These are phyloP conservation scores for Sherardia arvensis DNA, from an alignment of 257 asterid genomes.

Conservation along the genomic window DNA sequence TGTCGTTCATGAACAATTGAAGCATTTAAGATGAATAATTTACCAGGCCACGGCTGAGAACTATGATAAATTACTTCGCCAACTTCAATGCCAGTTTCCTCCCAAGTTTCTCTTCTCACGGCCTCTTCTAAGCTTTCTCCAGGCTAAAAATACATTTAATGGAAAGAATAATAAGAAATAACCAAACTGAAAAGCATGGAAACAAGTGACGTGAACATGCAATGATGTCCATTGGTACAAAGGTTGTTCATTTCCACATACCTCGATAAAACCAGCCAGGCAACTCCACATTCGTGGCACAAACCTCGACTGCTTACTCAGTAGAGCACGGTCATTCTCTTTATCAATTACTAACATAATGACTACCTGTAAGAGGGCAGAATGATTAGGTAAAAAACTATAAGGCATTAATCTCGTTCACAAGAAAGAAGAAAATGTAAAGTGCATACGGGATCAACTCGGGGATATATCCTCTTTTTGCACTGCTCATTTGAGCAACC, in stretches of 20 bases:
- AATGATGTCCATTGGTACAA: background rate
- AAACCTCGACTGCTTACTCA: slow-evolving; percentile 86
- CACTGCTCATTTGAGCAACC: slow-evolving; percentile 73
- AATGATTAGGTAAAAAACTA: slow-evolving; percentile 10
- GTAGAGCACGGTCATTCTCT: slow-evolving; percentile 71
- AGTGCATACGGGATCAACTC: slow-evolving; percentile 89
- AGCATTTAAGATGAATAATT: background rate
- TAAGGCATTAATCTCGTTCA: background rate
- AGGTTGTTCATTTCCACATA: slow-evolving; percentile 12
- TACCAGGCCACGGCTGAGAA: slow-evolving; percentile 99
- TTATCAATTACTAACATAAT: slow-evolving; percentile 92
- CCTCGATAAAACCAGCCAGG: slow-evolving; percentile 97
- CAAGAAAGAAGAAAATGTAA: slow-evolving; percentile 7
- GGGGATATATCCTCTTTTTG: slow-evolving; percentile 80
- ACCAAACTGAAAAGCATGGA: background rate
- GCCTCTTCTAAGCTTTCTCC: slow-evolving; percentile 99
- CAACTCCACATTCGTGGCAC: slow-evolving; percentile 99
- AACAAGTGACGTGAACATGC: too few relatives aligned
- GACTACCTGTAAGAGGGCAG: slow-evolving; percentile 52
- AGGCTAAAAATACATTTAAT: slow-evolving; percentile 41
- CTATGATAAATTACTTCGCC: slow-evolving; percentile 91
- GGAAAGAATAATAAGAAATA: background rate
- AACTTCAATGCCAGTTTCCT: slow-evolving; percentile 93
- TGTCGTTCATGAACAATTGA: background rate
- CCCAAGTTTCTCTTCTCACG: slow-evolving; percentile 91